Percentiles rank a stretch among this genome's conserved stretches.
Conservation (phyloP, 331 rosid species). For the Spiraea crenata region DNA sequence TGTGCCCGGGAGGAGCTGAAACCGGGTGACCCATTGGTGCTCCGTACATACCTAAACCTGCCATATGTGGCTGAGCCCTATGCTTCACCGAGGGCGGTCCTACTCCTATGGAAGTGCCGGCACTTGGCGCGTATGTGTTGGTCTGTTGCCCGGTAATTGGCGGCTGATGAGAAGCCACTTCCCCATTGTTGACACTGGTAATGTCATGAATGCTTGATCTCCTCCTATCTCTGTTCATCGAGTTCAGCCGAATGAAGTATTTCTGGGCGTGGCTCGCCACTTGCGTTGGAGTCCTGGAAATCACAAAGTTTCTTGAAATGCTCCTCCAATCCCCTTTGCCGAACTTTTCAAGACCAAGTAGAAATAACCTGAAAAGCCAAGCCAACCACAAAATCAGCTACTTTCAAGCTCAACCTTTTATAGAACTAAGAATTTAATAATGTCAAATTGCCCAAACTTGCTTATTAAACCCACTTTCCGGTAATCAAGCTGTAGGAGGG, state of each 20-base stretch:
- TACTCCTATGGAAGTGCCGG: constrained; percentile 31
- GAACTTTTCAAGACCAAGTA: constrained; percentile 94
- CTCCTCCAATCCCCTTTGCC: constrained; percentile 99
- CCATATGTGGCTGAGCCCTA: constrained; percentile 60
- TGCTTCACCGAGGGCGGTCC: constrained; percentile 49
- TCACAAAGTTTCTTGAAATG: constrained; percentile 92
- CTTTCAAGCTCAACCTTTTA: neutral
- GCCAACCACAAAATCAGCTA: neutral
- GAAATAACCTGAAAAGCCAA: constrained; percentile 62
- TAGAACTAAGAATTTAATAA: neutral
- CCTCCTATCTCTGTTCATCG: constrained; percentile 94
- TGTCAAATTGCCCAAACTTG: neutral
- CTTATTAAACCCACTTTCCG: neutral
- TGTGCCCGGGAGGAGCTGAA: constrained; percentile 74
- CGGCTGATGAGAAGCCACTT: constrained; percentile 54
- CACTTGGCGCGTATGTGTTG: constrained; percentile 39
- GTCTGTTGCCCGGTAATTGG: constrained; percentile 91
- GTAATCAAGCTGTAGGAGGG: too few species aligned
- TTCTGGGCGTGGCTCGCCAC: constrained; percentile 99
- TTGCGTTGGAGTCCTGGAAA: constrained; percentile 97
- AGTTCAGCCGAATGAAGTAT: constrained; percentile 89
- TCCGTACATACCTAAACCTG: constrained; percentile 86
- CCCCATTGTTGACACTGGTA: constrained; percentile 82
- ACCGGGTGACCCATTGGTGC: constrained; percentile 89
- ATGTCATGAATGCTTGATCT: constrained; percentile 97